Evolutionary conservation across 2,329 filamentous ascomycete genomes (phyloP).

Genomic region (Dendryphion nanum): DNA sequence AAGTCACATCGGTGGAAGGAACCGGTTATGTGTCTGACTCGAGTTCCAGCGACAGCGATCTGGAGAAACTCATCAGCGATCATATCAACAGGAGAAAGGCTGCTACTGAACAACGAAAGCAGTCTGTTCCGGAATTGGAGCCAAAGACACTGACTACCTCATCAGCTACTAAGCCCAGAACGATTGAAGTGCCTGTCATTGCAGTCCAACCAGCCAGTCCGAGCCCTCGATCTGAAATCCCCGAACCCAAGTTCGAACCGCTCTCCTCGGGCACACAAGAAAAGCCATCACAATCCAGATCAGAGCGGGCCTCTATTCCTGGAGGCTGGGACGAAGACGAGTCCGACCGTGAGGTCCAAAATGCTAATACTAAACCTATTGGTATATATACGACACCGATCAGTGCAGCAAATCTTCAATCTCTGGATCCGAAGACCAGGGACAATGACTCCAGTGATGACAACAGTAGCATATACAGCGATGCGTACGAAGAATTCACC

Average conservation of each 20-base stretch:
- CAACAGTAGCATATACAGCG: conserved; percentile 64
- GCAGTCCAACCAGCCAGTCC: conserved; percentile 37
- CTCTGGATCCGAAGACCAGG: conserved; percentile 1
- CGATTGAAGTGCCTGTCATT: conserved; percentile 29
- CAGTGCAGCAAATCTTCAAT: background rate
- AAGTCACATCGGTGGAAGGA: conserved; percentile 68
- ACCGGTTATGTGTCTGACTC: conserved; percentile 63
- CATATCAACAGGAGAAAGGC: background rate
- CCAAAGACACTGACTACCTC: conserved; percentile 28
- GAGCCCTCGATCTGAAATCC: conserved; percentile 20
- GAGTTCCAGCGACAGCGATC: conserved; percentile 31
- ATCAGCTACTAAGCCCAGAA: conserved; percentile 11
- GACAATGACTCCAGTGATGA: conserved; percentile 33
- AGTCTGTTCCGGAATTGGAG: conserved; percentile 12
- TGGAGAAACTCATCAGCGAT: background rate
- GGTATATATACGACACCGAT: background rate
- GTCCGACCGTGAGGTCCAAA: conserved; percentile 10
- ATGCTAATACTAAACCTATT: background rate
- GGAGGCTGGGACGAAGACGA: conserved; percentile 33
- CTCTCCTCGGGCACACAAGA: background rate
- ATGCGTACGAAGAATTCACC: conserved; percentile 71
- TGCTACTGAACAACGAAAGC: background rate
- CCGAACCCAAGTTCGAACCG: conserved; percentile 18
- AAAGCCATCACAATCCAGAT: background rate
- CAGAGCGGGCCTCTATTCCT: conserved; percentile 23